Base-by-base conservation (phyloP, 345 rosid genomes). In the Salix udensis region DNA sequence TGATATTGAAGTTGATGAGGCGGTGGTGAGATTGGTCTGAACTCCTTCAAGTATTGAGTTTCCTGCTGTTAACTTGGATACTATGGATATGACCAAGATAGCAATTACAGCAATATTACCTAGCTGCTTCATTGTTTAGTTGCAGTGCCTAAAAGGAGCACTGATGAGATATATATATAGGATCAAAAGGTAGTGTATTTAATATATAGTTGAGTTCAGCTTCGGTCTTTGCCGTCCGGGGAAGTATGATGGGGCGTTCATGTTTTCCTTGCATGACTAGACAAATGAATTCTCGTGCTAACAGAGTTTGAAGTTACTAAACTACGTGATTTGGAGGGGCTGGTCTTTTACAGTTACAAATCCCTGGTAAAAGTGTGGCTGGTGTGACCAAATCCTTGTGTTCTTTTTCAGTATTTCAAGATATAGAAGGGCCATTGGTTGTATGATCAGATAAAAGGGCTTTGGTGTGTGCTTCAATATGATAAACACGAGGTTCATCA, bases 221-320 rank as follows among this genome's bases (percentile, higher is more conserved):
- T 65, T 23, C 21, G 10, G 19, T 65, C 14, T 55, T 50, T 46
- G 31, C 66, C 7, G 31, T 6, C 65, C 14, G 34, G 21, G 23
- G 53, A 71, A 31, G 70, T 28, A 26, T 42, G 75, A 30, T 5
- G 73, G 67, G 58, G 39, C 14, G 73, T 75, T 87, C 89, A 84
- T 81, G 87, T 80, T 79, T 85, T 85, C 75, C 88, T 73, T 74
- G 55, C 82, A 79, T n/a, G 74, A 52, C 70, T 31, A 36, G 23
- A 52, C 46, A 61, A 28, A 8, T 62, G 36, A 8, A 18, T 28
- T 71, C 81, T 74, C 85, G 75, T 80, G 85, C n/a, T 69, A 70
- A 61, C 65, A 73, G 77, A 48, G 84, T 82, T 70, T 37, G 55
- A 42, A 30, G 67, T 65, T 52, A 48, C 55, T 8, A 73, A 39